Evolutionary conservation across 371 early-diverging fungal genomes (phyloP).

Genomic region (Mucor indicus): DNA sequence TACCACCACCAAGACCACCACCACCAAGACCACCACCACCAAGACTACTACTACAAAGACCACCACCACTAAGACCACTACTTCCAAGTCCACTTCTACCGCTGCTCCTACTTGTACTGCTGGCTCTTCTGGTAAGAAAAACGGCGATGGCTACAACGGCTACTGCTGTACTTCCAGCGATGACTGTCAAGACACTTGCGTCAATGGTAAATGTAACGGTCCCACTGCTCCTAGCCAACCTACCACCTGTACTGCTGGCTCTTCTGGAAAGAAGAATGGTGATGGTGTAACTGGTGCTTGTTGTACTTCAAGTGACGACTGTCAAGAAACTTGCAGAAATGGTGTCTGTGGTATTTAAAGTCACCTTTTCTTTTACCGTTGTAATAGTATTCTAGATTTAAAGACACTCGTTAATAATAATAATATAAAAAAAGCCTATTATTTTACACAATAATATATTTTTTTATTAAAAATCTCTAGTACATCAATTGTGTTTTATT

Average conservation of each 20-base stretch:
- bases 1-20: background rate
- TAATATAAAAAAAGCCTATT: no score
- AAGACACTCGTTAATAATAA: no score
- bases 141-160: background rate
- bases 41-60: background rate
- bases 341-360: conserved; percentile 9
- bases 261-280: conserved; percentile 9
- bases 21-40: background rate
- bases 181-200: conserved; percentile 6
- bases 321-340: conserved; percentile 6
- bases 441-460: no score
- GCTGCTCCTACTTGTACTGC: no score
- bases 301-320: conserved; percentile 16
- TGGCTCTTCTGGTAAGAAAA: background rate
- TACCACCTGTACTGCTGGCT: conserved; percentile 12
- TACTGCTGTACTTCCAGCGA: background rate
- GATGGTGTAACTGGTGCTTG: conserved; percentile 16
- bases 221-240: no score
- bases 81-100: no score
- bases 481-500: no score
- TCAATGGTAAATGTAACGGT: background rate
- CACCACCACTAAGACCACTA: no score
- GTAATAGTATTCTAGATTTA: no score
- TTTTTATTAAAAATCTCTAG: no score
- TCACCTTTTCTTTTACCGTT: no score